A percentile compares a stretch with the other conserved stretches of the same genome.
These are phyloP conservation scores for Cadophora sp. DNA, from an alignment of 2,329 filamentous ascomycete genomes.

Conservation along the genomic window DNA sequence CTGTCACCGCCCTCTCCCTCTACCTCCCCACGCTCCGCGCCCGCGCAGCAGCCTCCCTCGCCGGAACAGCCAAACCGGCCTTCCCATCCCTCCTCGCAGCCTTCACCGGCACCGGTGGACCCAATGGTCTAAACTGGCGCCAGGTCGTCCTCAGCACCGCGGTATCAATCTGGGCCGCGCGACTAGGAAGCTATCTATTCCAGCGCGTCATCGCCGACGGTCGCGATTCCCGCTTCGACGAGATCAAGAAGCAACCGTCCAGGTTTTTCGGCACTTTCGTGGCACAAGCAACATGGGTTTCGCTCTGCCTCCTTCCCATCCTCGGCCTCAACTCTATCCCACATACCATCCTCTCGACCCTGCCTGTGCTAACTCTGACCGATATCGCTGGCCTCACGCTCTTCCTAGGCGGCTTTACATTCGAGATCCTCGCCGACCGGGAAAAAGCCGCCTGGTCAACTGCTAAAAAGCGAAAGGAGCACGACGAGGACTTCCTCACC, in stretches of 20 bases:
- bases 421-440: constrained; percentile 67
- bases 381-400: constrained; percentile 64
- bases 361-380: constrained; percentile 55
- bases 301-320: constrained; percentile 69
- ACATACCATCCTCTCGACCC: constrained; percentile 54
- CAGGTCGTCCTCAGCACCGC: constrained; percentile 60
- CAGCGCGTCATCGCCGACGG: constrained; percentile 64
- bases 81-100: constrained; percentile 55
- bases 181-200: constrained; percentile 70
- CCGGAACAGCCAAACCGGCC: constrained; percentile 48
- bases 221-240: constrained; percentile 64
- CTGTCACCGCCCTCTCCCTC: constrained; percentile 66
- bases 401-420: constrained; percentile 63
- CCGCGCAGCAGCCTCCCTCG: constrained; percentile 53
- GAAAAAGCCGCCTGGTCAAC: constrained; percentile 69
- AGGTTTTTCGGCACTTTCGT: constrained; percentile 62
- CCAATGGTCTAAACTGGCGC: constrained; percentile 64
- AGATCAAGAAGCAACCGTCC: constrained; percentile 56
- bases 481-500: constrained; percentile 71
- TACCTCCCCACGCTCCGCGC: constrained; percentile 66
- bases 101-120: constrained; percentile 50
- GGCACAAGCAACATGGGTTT: constrained; percentile 72
- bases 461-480: constrained; percentile 68
- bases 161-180: constrained; percentile 66
- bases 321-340: constrained; percentile 69